Conservation (phyloP, 768 basidiomycete genomes). For the Tricholoma sp. region DNA sequence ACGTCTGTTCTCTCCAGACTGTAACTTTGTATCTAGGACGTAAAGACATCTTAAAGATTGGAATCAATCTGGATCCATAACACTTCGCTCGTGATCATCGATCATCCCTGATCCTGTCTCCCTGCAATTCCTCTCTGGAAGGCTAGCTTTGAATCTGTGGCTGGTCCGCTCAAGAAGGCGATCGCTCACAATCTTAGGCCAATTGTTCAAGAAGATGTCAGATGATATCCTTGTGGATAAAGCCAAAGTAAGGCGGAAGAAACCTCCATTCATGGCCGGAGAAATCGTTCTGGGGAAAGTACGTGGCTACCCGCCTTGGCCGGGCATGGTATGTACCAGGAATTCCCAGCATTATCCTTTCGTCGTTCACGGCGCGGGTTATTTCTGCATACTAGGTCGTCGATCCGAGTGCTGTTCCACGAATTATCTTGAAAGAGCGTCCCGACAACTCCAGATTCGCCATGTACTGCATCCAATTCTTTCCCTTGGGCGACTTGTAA, state of each 20-base stretch:
- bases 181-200: no score
- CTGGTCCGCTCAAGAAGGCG: no score
- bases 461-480: background rate
- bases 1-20: no score
- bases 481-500: background rate
- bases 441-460: constrained; percentile 29
- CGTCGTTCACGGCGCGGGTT: background rate
- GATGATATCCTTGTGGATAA: no score
- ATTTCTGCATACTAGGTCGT: constrained; percentile 53
- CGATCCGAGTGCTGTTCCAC: constrained; percentile 63
- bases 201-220: no score
- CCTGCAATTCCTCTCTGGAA: no score
- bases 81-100: no score
- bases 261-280: constrained; percentile 56
- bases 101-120: no score
- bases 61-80: no score
- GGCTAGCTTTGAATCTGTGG: no score
- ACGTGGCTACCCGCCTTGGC: constrained; percentile 95
- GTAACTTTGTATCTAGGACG: no score
- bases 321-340: constrained; percentile 62
- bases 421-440: constrained; percentile 59
- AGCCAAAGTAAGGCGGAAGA: constrained; percentile 14
- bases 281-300: constrained; percentile 92
- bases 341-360: background rate
- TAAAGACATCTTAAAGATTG: no score